A percentile compares a stretch with the other conserved stretches of the same genome.
These are phyloP conservation scores for Mortierella sp. DNA, from an alignment of 371 early-diverging fungal species.

Conservation along the genomic window DNA sequence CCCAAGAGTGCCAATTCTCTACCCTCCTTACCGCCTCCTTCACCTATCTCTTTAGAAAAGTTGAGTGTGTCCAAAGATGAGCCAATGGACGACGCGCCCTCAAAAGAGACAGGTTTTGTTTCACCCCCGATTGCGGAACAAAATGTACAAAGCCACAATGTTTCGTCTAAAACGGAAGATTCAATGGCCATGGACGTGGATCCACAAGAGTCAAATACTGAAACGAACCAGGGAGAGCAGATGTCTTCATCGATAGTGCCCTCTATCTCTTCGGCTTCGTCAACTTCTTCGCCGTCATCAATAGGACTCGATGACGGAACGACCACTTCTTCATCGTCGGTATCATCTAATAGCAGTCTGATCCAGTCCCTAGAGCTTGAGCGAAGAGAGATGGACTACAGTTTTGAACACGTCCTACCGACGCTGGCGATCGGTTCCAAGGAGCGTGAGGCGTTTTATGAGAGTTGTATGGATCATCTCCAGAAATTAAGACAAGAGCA, in stretches of 20 bases:
- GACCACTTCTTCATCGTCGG: background rate
- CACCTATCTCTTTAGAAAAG: conserved; percentile 9
- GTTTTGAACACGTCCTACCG: conserved; percentile 38
- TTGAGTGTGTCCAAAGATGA: background rate
- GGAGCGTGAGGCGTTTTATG: conserved; percentile 55
- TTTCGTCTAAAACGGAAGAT: background rate
- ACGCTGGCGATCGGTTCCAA: conserved; percentile 53
- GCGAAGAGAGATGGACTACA: conserved; percentile 32
- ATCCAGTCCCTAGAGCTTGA: conserved; percentile 28
- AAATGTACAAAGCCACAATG: background rate
- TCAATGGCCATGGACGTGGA: conserved; percentile 23
- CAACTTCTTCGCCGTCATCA: conserved; percentile 39
- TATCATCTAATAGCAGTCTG: conserved; percentile 9
- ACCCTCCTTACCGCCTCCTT: conserved; percentile 2
- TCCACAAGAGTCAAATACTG: conserved; percentile 4
- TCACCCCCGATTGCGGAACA: background rate
- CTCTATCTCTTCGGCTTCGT: conserved; percentile 30
- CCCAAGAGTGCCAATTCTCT: conserved; percentile 42
- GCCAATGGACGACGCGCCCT: background rate
- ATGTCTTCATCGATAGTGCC: conserved; percentile 14
- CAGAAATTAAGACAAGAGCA: conserved; percentile 48
- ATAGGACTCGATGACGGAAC: conserved; percentile 30
- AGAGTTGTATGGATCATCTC: conserved; percentile 51
- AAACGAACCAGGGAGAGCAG: conserved; percentile 13
- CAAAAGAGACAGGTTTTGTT: background rate